Evolutionary conservation across 768 basidiomycete species (phyloP), one percentile per base, ranked within the genome.

Genomic region (Terana coerulea): DNA sequence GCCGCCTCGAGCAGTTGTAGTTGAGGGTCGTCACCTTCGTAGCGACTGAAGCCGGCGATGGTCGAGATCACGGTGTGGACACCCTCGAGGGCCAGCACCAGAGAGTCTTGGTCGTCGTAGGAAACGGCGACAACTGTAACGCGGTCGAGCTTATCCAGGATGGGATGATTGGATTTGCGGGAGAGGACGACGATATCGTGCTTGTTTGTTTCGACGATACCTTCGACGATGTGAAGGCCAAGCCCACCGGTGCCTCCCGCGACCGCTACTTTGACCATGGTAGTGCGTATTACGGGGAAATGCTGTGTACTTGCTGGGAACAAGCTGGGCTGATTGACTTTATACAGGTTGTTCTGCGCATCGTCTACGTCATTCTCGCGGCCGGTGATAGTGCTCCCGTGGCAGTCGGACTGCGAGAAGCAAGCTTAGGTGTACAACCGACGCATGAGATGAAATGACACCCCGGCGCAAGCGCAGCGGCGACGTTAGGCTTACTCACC

Each of bases 231-330:
- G 39, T 37, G 30, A 3, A 24, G 52, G 22, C 52, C 52, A 12
- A 43, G 10, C 8, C 21, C 7, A 30, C 46, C 37, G 10, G 52
- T 47, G 19, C 44, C 51, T 24, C 52, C 52, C 11, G 52, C 52
- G 19, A 53, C 35, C 7, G 46, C 52, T 14, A 53, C 52, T 48
- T 48, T 53, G 46, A 48, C 46, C 52, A 53, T 53, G 24, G n/a
- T n/a, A n/a, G n/a, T n/a, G n/a, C n/a, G n/a, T n/a, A n/a, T n/a
- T n/a, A n/a, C n/a, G n/a, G n/a, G n/a, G n/a, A n/a, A n/a, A n/a
- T n/a, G n/a, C n/a, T n/a, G n/a, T n/a, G n/a, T n/a, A n/a, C n/a
- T n/a, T n/a, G n/a, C n/a, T n/a, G n/a, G n/a, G n/a, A n/a, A n/a
- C n/a, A n/a, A n/a, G n/a, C n/a, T n/a, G n/a, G n/a, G n/a, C n/a